Base-by-base conservation (phyloP, 1,139 yeast genomes). In the Meyerozyma sp. region DNA sequence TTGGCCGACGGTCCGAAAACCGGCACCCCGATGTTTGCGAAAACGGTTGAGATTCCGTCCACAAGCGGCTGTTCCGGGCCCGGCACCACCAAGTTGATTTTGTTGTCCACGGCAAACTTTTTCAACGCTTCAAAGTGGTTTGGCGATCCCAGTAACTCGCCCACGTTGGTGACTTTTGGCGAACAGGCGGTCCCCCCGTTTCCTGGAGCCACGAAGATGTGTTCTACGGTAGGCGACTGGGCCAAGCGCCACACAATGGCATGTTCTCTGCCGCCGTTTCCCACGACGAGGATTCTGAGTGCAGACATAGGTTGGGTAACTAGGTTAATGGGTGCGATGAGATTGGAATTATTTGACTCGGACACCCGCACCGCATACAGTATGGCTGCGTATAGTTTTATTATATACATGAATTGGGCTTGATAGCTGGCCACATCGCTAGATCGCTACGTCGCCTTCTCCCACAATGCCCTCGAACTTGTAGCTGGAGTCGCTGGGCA, bases 21-120 rank as follows among this genome's bases (percentile, higher is more conserved):
- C 32, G 97, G 95, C 49, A 94, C 83, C 53, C 98, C 98, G 44
- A 85, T 84, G 45, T 73, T 74, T 46, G 71, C 66, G 74, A 93
- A 91, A 42, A 73, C 70, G 20, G 82, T 68, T 30, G 91, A 66
- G 48, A 93, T 82, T 40, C 99, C 99, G 59, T 93, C 98, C 35
- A 93, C 97, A 50, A 94, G 74, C 36, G 98, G 98, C 66, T 90
- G 96, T 68, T 94, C 99, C n/a, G 99, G 98, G 37, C 99, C 99
- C 32, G 98, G 98, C 42, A 94, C 76, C 10, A 90, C 98, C 50
- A 94, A 74, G 43, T 75, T 77, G 46, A 94, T 76, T 8, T 76
- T 58, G 47, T 91, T 71, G 36, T 79, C 78, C n/a, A 73, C 62
- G 8, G 96, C 95, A 64, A 90, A 89, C 47, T 78, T 63, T 45